Evolutionary conservation across 2,329 filamentous ascomycete species (phyloP).

Genomic region (Rhinocladiella mackenziei): DNA sequence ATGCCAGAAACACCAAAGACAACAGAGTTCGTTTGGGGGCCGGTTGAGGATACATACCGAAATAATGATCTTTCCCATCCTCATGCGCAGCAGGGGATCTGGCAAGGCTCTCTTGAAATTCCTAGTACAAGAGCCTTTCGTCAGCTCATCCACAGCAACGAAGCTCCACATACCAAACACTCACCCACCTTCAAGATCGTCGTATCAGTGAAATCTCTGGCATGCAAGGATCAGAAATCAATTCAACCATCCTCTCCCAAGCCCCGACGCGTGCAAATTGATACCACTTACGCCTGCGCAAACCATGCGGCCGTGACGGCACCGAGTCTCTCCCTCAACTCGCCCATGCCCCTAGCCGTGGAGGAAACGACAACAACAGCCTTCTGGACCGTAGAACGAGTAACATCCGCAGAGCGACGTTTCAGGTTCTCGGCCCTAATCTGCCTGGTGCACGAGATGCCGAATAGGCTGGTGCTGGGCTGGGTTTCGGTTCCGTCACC

Average conservation of each 20-base stretch:
- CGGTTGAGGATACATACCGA: constrained; percentile 56
- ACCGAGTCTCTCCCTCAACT: constrained; percentile 81
- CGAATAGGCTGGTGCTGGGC: constrained; percentile 75
- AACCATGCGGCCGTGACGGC: constrained; percentile 97
- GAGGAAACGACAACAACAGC: constrained; percentile 94
- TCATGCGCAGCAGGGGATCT: constrained; percentile 58
- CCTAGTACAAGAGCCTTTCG: constrained; percentile 40
- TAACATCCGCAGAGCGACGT: constrained; percentile 80
- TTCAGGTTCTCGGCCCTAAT: constrained; percentile 74
- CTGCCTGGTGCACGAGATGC: constrained; percentile 91
- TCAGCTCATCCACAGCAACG: background rate
- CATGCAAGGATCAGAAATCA: background rate
- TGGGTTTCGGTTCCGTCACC: background rate
- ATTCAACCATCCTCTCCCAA: no score
- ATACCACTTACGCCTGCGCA: constrained; percentile 63
- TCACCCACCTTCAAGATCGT: constrained; percentile 69
- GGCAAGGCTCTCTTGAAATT: constrained; percentile 83
- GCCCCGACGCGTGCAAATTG: no score
- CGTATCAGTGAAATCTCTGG: constrained; percentile 76
- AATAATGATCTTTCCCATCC: constrained; percentile 75
- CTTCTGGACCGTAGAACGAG: constrained; percentile 96
- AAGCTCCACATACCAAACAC: background rate
- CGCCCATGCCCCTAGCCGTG: constrained; percentile 82
- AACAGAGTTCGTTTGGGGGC: background rate
- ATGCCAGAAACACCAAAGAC: background rate